Base-by-base conservation (phyloP, 2,329 filamentous ascomycete species). In the Xylariaceae sp. region DNA sequence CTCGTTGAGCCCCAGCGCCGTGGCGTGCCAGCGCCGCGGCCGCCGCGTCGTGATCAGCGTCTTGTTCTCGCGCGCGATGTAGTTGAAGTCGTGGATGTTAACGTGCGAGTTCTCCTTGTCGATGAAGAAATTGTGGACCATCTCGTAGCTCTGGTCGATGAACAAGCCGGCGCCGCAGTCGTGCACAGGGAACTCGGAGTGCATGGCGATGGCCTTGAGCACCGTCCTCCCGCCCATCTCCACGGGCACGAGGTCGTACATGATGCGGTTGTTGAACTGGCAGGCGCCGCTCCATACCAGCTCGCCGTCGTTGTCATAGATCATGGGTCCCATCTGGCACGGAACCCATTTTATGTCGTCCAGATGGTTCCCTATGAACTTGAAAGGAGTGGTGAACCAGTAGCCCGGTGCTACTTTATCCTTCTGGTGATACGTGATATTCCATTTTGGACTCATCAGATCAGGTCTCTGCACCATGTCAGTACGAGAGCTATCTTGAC, bases 191-290 rank as follows among this genome's bases (percentile, higher is more conserved):
- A 46, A 29, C 41, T 48, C 16, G 40, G 48, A 17, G 42, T 48
- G 15, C 45, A 50, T 19, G 50, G 50, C 16, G 45, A 56, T 28
- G 56, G 60, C 45, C 19, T 37, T 37, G 16, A 37, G 34, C 22
- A 37, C 34, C 19, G 34, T 37, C 19, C 17, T 18, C 4, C 19
- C 19, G 34, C 19, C 19, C 19, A 37, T 13, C 17, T 37, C 16
- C 11, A 37, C 16, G 9, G 34, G 34, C 4, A 37, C n/a, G 12
- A 37, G 15, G 19, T 37, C 34, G 34, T 37, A 37, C 34, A 37
- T 37, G 17, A 37, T 37, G 4, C 34, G 34, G 16, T 37, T 19
- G 28, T 37, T 37, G 34, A 24, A 37, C 34, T 37, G 34, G 34
- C 34, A 37, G 11, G 34, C 34, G n/a, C 34, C 34, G 19, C 34